phyloP scores from a whole-genome alignment of 768 basidiomycete species.

The Tulasnella sp. region DNA sequence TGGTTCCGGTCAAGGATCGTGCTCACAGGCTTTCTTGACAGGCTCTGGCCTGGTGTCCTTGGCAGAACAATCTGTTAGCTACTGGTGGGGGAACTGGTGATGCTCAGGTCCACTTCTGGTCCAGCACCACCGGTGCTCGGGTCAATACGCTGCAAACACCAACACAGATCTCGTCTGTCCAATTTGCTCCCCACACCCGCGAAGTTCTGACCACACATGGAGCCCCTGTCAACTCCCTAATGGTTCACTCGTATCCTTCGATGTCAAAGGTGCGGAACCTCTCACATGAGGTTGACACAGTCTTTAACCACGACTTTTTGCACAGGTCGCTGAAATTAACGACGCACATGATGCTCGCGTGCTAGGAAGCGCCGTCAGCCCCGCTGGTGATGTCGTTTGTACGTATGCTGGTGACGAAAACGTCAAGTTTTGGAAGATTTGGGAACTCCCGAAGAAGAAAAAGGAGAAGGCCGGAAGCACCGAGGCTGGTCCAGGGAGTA shows the following conservation, averaged over 20 bases:
- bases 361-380: constrained; percentile 80
- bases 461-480: constrained; percentile 17
- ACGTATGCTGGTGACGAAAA: constrained; percentile 96
- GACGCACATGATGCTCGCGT: constrained; percentile 94
- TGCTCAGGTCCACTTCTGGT: constrained; percentile 88
- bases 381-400: constrained; percentile 87
- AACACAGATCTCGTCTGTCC: constrained; percentile 88
- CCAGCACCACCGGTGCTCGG: constrained; percentile 87
- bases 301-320: neutral
- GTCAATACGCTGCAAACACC: constrained; percentile 84
- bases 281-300: too few species aligned
- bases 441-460: constrained; percentile 45
- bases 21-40: constrained; percentile 42
- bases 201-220: constrained; percentile 94
- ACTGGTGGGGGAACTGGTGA: constrained; percentile 95
- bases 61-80: constrained; percentile 89
- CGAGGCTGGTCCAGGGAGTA: neutral
- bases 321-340: constrained; percentile 70
- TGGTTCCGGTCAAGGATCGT: neutral
- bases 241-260: constrained; percentile 84
- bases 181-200: constrained; percentile 84
- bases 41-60: constrained; percentile 97
- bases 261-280: constrained; percentile 55
- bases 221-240: constrained; percentile 83
- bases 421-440: constrained; percentile 85